A percentile compares a stretch with the other conserved stretches of the same genome.
phyloP scores from a whole-genome alignment of 441 rosid genomes.

The Pelargonium cotyledonis region DNA sequence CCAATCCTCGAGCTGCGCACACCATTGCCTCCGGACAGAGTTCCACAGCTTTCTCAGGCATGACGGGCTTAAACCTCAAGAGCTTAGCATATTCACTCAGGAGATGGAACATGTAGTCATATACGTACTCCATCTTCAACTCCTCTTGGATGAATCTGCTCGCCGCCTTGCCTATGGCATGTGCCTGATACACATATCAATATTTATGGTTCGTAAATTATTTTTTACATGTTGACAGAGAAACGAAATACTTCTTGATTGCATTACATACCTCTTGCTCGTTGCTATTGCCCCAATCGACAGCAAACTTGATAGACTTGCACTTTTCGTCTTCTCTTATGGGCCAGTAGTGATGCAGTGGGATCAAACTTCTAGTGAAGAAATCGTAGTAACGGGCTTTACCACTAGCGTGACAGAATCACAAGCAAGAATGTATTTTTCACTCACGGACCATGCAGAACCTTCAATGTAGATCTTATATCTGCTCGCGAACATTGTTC shows the following conservation, averaged over 20 bases:
- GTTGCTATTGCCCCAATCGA: conserved; percentile 72
- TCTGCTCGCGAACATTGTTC: not conserved
- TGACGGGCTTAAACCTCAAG: conserved; percentile 40
- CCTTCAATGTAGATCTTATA: conserved; percentile 85
- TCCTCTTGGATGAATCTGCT: conserved; percentile 55
- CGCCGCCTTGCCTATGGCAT: conserved; percentile 53
- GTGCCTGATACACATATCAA: conserved; percentile 36
- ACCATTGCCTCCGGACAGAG: conserved; percentile 54
- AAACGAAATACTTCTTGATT: too few relatives aligned
- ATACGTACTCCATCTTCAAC: conserved; percentile 56
- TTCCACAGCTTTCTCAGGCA: conserved; percentile 42
- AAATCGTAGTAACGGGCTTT: conserved; percentile 53
- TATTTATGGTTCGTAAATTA: not conserved
- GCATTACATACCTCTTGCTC: conserved; percentile 36
- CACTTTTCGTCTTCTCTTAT: conserved; percentile 47
- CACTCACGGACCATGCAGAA: conserved; percentile 81
- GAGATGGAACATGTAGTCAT: conserved; percentile 75
- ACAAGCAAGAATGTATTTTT: conserved; percentile 73
- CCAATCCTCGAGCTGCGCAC: conserved; percentile 38
- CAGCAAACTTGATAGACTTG: conserved; percentile 67
- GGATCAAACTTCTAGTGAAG: conserved; percentile 61
- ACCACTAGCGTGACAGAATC: conserved; percentile 56
- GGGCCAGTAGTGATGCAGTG: conserved; percentile 80
- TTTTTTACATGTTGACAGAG: too few relatives aligned
- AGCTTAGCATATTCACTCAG: conserved; percentile 63